Percentiles rank a stretch among this genome's conserved stretches.
These are phyloP conservation scores for Lepiota subincarnata DNA, from an alignment of 768 basidiomycete genomes.

Conservation along the genomic window DNA sequence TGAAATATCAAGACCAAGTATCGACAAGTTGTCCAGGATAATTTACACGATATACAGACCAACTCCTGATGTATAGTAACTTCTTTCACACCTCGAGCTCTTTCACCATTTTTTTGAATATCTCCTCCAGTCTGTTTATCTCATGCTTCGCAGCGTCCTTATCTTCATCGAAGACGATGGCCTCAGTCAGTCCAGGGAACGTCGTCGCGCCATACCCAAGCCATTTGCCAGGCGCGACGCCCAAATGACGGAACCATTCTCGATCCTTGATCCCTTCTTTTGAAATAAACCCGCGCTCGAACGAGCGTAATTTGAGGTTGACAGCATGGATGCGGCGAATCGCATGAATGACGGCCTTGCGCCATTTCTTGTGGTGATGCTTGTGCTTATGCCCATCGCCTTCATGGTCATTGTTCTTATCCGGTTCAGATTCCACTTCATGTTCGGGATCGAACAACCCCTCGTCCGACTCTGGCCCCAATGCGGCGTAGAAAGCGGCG, in stretches of 20 bases:
- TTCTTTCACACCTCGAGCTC: slow-evolving; percentile 37
- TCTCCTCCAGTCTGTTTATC: slow-evolving; percentile 43
- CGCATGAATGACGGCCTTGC: slow-evolving; percentile 39
- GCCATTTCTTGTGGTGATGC: slow-evolving; percentile 10
- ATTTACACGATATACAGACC: slow-evolving; percentile 13
- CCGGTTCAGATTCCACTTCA: background rate
- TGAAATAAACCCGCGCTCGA: slow-evolving; percentile 73
- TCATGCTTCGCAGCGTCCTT: slow-evolving; percentile 58
- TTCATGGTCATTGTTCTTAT: background rate
- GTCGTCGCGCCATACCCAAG: slow-evolving; percentile 85
- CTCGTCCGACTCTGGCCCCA: too few relatives aligned
- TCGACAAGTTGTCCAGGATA: background rate
- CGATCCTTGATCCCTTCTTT: slow-evolving; percentile 67
- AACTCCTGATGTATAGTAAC: slow-evolving; percentile 25
- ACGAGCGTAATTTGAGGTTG: slow-evolving; percentile 57
- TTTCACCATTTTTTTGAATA: slow-evolving; percentile 49
- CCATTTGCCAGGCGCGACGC: slow-evolving; percentile 77
- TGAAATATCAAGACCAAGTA: too few relatives aligned
- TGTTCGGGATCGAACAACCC: background rate
- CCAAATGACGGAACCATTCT: slow-evolving; percentile 79
- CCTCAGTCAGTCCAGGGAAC: slow-evolving; percentile 75
- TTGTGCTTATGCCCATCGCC: background rate
- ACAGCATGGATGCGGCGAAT: slow-evolving; percentile 47
- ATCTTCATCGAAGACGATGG: slow-evolving; percentile 67
- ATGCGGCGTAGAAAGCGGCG: too few relatives aligned